Evolutionary conservation across 257 asterid species (phyloP), one percentile per base, ranked within the genome.

Genomic region (Solanum peruvianum): DNA sequence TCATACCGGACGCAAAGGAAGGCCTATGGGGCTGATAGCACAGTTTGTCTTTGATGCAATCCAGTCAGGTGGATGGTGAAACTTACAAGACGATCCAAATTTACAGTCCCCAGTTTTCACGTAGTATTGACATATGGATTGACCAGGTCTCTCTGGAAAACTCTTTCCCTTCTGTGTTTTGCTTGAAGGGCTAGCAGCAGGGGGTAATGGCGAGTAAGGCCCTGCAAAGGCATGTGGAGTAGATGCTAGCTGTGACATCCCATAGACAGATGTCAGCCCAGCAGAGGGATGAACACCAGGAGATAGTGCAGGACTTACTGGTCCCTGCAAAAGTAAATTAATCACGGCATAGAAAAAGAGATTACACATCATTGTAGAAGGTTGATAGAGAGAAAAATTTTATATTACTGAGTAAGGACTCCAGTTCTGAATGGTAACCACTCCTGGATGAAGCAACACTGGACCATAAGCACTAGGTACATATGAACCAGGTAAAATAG

Each of bases 31-130:
- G 87, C 96, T 94, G 87, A 94, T 92, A 88, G 91, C 91, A 87
- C 91, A 91, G 86, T 88, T 91, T 8, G 92, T 77, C 87, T 86
- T 91, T 23, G 93, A 86, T 29, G 84, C 85, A 44, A 75, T 88
- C 95, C 95, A 90, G 44, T 93, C 95, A 27, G 96, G 93, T 21
- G 97, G 97, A 89, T 96, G 99, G 91, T 96, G 94, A 90, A 86
- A 96, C 94, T 93, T 92, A 93, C 99, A 96, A 62, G 96, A 92
- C 25, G 93, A 87, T 83, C 97, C 98, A 78, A 91, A 96, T 90
- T 95, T 95, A 93, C 99, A 96, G 90, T 91, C 97, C 89, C 99
- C 99, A 20, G 95, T 94, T 92, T 90, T 96, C 98, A 96, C 87
- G 91, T 94, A 96, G 91, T 91, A 92, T 70, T 92, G 95, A 89